Base-by-base conservation (phyloP, 2,329 filamentous ascomycete species). In the Leptosphaerulina australis region DNA sequence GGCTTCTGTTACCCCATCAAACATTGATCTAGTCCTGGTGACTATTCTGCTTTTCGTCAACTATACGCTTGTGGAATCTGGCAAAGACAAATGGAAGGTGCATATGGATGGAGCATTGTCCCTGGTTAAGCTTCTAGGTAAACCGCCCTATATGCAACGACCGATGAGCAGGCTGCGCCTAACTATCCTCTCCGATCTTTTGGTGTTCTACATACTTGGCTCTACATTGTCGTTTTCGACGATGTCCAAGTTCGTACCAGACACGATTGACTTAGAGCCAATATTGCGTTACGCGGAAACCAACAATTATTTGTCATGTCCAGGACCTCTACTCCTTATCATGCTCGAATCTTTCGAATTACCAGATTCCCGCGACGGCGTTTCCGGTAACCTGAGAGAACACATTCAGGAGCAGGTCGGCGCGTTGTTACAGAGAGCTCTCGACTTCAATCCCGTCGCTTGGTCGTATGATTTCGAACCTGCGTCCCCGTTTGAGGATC, bases 51-150 rank as follows among this genome's bases (percentile, higher is more conserved):
- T 81, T 4, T 76, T 81, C 48, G 76, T 79, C 47, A 74, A 80
- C 15, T 74, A 80, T 50, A 78, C 80, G 45, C 67, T 80, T 4
- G 72, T 81, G 4, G 77, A 80, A 53, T 81, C 79, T 0, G 79
- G 79, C 11, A 74, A 72, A 38, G 78, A 77, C 9, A 74, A 78
- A 25, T 81, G 79, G 79, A 80, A 74, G 55, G 74, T 77, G 25
- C 79, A 81, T 50, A 72, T 80, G 38, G 76, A 79, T 50, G 79
- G 79, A 5, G 79, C 78, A n/a, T 76, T 76, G 55, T 75, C 73
- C 45, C 67, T 81, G 15, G 71, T 81, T 20, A 69, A 73, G 29
- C 67, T 68, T 7, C 65, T 77, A 21, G 66, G 71, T 44, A 60
- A 62, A 10, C 63, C 65, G 15, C 49, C 62, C 2, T 68, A 64